Evolutionary conservation across 2,329 filamentous ascomycete genomes (phyloP).

Genomic region (Mycocentrospora acerina): DNA sequence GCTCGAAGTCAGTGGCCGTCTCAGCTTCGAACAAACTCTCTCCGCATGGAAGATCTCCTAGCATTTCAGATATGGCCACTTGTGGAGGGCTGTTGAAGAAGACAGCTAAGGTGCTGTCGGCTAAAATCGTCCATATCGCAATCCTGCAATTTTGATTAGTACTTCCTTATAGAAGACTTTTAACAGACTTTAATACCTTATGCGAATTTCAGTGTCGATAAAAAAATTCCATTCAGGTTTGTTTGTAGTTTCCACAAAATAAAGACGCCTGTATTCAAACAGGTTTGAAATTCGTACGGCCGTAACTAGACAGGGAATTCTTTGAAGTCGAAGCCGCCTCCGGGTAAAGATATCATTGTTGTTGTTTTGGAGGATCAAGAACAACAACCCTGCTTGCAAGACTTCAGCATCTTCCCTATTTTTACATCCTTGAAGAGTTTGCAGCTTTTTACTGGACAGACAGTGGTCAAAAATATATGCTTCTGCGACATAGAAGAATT

Average conservation of each 20-base stretch:
- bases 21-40: constrained; percentile 4
- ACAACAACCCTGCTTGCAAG: constrained; percentile 5
- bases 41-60: constrained; percentile 3
- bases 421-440: background rate
- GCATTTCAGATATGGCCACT: constrained; percentile 6
- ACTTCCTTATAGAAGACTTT: too few species aligned
- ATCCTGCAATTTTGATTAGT: too few species aligned
- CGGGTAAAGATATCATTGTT: constrained; percentile 1
- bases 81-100: constrained; percentile 8
- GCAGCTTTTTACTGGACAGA: background rate
- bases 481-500: constrained; percentile 4
- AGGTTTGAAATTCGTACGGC: constrained; percentile 2
- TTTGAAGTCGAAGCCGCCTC: constrained; percentile 1
- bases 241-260: background rate
- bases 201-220: too few species aligned
- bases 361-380: constrained; percentile 2
- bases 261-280: constrained; percentile 1
- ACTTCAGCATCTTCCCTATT: constrained; percentile 1
- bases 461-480: constrained; percentile 1
- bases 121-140: constrained; percentile 1
- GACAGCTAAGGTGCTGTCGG: constrained; percentile 2
- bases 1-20: constrained; percentile 4
- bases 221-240: too few species aligned
- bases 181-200: too few species aligned
- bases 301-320: constrained; percentile 2